phyloP scores from a whole-genome alignment of 352 stramenopile species.

The Nothophytophthora sp. region DNA sequence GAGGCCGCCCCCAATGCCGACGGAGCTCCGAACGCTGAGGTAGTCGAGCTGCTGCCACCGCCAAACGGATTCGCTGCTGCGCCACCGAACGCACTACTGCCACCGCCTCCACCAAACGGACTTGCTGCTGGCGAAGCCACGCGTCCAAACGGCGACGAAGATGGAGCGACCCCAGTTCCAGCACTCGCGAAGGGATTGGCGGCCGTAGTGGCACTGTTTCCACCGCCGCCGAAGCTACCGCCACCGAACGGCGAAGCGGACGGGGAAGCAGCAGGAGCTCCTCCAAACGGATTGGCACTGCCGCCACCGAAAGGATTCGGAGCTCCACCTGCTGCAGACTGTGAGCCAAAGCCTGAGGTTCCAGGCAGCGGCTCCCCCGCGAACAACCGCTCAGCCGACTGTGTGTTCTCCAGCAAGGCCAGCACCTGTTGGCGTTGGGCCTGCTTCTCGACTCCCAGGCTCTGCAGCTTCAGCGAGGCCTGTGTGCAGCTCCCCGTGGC shows the following conservation, averaged over 20 bases:
- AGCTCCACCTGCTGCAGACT: slow-evolving; percentile 1
- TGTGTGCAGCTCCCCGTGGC: slow-evolving; percentile 37
- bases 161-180: not conserved
- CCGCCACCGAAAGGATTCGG: slow-evolving; percentile 23
- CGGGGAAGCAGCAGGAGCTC: slow-evolving; percentile 4
- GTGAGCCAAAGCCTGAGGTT: slow-evolving; percentile 13
- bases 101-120: slow-evolving; percentile 34
- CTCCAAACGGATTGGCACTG: slow-evolving; percentile 23
- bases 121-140: slow-evolving; percentile 15
- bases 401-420: slow-evolving; percentile 46
- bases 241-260: slow-evolving; percentile 20
- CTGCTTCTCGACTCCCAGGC: slow-evolving; percentile 45
- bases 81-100: slow-evolving; percentile 23
- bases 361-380: slow-evolving; percentile 42
- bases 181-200: slow-evolving; percentile 22
- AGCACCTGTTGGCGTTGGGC: slow-evolving; percentile 50
- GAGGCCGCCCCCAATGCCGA: slow-evolving; percentile 15
- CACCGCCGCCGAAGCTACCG: slow-evolving; percentile 1
- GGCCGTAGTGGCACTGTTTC: not conserved
- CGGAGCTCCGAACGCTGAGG: slow-evolving; percentile 30
- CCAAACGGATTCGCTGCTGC: slow-evolving; percentile 34
- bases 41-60: slow-evolving; percentile 15
- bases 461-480: slow-evolving; percentile 42
- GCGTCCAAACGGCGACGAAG: slow-evolving; percentile 26
- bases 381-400: slow-evolving; percentile 56